Conservation (phyloP, 2,329 filamentous ascomycete species). For the Bipolaris cookei region DNA sequence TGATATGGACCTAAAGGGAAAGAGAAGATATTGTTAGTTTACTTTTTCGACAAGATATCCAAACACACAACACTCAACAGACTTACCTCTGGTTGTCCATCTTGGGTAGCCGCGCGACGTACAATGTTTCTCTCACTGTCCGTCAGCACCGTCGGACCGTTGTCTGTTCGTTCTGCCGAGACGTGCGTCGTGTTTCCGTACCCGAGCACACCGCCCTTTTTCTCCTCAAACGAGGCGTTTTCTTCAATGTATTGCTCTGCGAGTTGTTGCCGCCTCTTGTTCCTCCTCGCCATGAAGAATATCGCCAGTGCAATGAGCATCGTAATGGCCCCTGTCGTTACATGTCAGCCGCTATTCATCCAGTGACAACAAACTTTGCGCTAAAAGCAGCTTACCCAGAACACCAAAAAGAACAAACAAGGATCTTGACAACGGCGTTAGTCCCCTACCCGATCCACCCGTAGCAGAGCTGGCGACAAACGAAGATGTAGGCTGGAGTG, state of each 20-base stretch:
- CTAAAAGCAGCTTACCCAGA: slow-evolving; percentile 4
- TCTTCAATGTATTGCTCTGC: not conserved
- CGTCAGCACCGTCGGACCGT: slow-evolving; percentile 1
- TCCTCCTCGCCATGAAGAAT: slow-evolving; percentile 8
- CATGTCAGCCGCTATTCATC: not conserved
- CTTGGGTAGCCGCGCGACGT: slow-evolving; percentile 14
- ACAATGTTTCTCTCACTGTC: slow-evolving; percentile 21
- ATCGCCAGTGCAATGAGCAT: slow-evolving; percentile 16
- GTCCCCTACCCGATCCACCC: slow-evolving; percentile 2
- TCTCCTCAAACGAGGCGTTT: not conserved
- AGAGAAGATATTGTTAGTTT: not conserved
- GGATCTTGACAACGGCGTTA: slow-evolving; percentile 12
- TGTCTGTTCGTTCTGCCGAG: too few species aligned
- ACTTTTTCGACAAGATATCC: not conserved
- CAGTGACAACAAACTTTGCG: not conserved
- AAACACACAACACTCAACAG: not conserved
- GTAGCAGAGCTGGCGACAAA: not conserved
- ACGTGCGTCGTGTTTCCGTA: not conserved
- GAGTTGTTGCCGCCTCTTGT: slow-evolving; percentile 2
- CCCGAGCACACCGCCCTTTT: not conserved
- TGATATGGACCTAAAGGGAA: slow-evolving; percentile 1
- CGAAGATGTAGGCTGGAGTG: not conserved
- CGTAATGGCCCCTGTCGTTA: slow-evolving; percentile 9
- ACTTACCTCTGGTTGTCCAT: slow-evolving; percentile 16
- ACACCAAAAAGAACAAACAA: slow-evolving; percentile 20